These are phyloP conservation scores for Fulvia fulva DNA, from an alignment of 2,329 filamentous ascomycete species.

Conservation along the genomic window DNA sequence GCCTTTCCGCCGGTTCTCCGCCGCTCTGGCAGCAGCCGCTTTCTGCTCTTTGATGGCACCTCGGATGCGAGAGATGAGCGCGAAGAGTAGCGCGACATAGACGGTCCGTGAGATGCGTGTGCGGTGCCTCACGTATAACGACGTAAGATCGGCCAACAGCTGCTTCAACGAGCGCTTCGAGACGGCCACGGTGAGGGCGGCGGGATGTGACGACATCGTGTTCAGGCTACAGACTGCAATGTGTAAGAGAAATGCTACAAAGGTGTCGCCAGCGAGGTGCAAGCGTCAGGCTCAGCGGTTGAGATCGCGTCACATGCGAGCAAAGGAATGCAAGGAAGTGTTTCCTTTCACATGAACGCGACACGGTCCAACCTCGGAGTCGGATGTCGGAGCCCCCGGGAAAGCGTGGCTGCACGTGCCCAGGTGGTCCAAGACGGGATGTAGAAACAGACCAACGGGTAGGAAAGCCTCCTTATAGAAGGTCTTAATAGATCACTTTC, in stretches of 20 bases:
- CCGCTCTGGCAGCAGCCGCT: slow-evolving; percentile 68
- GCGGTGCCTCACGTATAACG: slow-evolving; percentile 73
- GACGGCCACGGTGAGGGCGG: slow-evolving; percentile 16
- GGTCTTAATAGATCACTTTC: too few species aligned
- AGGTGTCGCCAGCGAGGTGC: not conserved
- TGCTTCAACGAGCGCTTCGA: slow-evolving; percentile 32
- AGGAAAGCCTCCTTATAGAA: too few species aligned
- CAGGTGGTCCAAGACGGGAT: too few species aligned
- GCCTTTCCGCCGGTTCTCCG: slow-evolving; percentile 48
- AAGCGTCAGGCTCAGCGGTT: not conserved
- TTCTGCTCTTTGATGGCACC: slow-evolving; percentile 92
- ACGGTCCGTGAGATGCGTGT: slow-evolving; percentile 77
- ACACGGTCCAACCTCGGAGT: not conserved
- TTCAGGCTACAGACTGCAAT: not conserved
- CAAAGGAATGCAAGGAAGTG: not conserved
- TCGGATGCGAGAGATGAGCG: slow-evolving; percentile 80
- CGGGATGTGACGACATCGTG: slow-evolving; percentile 21
- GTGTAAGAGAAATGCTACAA: not conserved
- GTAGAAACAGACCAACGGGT: too few species aligned
- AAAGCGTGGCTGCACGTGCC: too few species aligned
- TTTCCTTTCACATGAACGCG: slow-evolving; percentile 6
- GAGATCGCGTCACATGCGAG: not conserved
- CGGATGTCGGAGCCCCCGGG: not conserved
- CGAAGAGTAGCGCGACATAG: slow-evolving; percentile 76
- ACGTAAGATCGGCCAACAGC: slow-evolving; percentile 51